Base-by-base conservation (phyloP, 305 asterid species). In the Euphrasia arctica region DNA sequence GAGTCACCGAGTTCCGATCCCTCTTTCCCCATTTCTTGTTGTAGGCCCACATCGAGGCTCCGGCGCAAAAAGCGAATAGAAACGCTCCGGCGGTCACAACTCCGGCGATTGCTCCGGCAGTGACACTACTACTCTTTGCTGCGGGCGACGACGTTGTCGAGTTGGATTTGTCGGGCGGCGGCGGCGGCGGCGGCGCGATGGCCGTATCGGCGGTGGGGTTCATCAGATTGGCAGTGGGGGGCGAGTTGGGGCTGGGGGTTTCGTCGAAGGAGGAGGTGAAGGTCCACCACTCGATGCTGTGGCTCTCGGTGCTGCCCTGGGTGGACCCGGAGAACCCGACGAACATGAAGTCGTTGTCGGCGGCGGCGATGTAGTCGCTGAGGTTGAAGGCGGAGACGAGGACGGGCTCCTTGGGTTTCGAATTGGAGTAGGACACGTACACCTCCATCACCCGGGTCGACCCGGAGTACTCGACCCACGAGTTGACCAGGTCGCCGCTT, bases 221-320 rank as follows among this genome's bases (percentile, higher is more conserved):
- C 63, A 18, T 18, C 22, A 18, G 22, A 18, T 18, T 18, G 22
- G 22, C 22, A 18, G 22, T 0, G 85, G 87, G 7, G 71, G n/a
- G 31, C 4, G 55, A 15, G 22, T 18, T 18, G 11, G 75, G 64
- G 55, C 78, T 72, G 5, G 85, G 72, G 48, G 28, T 72, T n/a
- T 70, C 78, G 43, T 85, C 96, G 61, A 90, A 90, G 13, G 86
- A 78, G 0, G 96, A 85, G 57, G 75, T 73, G 73, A 93, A 93
- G 65, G 91, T 90, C 98, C 64, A 59, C 64, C 64, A 59, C 14
- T 36, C 64, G 5, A 59, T 59, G 64, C 32, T 36, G 64, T 59
- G 64, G 2, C 2, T 59, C 45, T 59, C 64, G 5, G 64, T 59
- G 22, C 64, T 59, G 9, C 64, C 64, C 32, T 59, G 64, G 6